These are phyloP conservation scores for Fusarium falciforme DNA, from an alignment of 2,329 filamentous ascomycete species.

Conservation along the genomic window DNA sequence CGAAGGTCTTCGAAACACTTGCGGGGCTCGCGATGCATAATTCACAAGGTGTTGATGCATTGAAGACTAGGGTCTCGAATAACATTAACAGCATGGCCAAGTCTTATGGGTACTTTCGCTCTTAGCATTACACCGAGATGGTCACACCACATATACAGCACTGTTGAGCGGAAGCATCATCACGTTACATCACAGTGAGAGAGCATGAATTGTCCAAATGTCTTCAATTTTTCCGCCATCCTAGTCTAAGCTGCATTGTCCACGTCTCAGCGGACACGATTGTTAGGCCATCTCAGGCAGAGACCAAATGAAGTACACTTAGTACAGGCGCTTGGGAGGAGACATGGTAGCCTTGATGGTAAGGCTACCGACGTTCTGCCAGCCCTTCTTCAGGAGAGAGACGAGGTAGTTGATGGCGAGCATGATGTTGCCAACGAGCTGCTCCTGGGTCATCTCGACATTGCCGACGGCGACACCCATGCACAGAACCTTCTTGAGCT, in stretches of 20 bases:
- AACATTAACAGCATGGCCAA: not conserved
- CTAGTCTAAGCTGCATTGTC: slow-evolving; percentile 31
- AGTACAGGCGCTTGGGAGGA: slow-evolving; percentile 97
- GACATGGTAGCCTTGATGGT: slow-evolving; percentile 99
- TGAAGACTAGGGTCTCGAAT: not conserved
- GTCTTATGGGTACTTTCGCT: not conserved
- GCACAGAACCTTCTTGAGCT: slow-evolving; percentile 99
- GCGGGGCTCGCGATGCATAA: not conserved
- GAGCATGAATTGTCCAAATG: slow-evolving; percentile 24
- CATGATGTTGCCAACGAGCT: slow-evolving; percentile 99
- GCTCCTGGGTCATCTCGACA: slow-evolving; percentile 96
- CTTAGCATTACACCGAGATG: not conserved
- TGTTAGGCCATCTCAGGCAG: slow-evolving; percentile 36
- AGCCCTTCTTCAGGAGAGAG: slow-evolving; percentile 99
- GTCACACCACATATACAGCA: not conserved
- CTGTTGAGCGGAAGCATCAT: not conserved
- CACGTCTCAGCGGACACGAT: slow-evolving; percentile 33
- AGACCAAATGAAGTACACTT: slow-evolving; percentile 55
- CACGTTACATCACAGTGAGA: not conserved
- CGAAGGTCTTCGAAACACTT: not conserved
- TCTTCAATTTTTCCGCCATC: slow-evolving; percentile 34
- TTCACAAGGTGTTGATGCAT: not conserved
- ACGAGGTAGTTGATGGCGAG: slow-evolving; percentile 99
- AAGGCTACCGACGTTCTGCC: slow-evolving; percentile 99
- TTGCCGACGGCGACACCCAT: slow-evolving; percentile 99